Percentiles rank a stretch among this genome's conserved stretches.
Conservation (phyloP, 345 rosid genomes). For the Schrenkiella parvula region DNA sequence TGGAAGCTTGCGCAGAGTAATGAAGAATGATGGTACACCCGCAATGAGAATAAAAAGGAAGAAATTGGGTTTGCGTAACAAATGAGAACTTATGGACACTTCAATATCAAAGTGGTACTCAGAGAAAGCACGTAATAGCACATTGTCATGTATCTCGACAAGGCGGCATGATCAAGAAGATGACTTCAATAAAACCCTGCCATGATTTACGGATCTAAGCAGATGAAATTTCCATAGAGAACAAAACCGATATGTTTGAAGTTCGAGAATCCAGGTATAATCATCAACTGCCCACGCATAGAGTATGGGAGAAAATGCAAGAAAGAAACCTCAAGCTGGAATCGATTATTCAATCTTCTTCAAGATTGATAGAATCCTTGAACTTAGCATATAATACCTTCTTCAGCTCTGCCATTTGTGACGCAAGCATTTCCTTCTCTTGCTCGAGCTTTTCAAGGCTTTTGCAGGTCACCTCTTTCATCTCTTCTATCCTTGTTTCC, state of each 20-base stretch:
- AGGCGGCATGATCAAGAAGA: not conserved
- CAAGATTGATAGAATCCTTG: slow-evolving; percentile 86
- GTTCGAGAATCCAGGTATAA: not conserved
- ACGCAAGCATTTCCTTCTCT: slow-evolving; percentile 58
- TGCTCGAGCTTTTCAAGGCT: slow-evolving; percentile 65
- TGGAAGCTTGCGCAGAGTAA: no score
- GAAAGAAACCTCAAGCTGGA: not conserved
- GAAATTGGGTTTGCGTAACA: no score
- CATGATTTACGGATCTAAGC: not conserved
- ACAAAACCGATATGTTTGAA: not conserved
- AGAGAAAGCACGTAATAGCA: not conserved
- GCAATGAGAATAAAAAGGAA: no score
- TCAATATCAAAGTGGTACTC: no score
- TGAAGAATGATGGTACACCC: no score
- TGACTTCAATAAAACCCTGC: not conserved
- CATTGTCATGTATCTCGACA: not conserved
- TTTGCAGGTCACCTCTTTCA: slow-evolving; percentile 65
- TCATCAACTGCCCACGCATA: not conserved
- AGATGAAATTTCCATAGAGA: not conserved
- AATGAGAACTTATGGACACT: no score
- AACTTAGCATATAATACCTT: slow-evolving; percentile 86
- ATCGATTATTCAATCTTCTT: slow-evolving; percentile 54
- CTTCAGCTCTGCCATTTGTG: slow-evolving; percentile 78
- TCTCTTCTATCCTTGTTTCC: slow-evolving; percentile 71
- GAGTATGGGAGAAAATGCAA: not conserved